Evolutionary conservation across 768 basidiomycete species (phyloP).

Genomic region (Myochromella boudieri): DNA sequence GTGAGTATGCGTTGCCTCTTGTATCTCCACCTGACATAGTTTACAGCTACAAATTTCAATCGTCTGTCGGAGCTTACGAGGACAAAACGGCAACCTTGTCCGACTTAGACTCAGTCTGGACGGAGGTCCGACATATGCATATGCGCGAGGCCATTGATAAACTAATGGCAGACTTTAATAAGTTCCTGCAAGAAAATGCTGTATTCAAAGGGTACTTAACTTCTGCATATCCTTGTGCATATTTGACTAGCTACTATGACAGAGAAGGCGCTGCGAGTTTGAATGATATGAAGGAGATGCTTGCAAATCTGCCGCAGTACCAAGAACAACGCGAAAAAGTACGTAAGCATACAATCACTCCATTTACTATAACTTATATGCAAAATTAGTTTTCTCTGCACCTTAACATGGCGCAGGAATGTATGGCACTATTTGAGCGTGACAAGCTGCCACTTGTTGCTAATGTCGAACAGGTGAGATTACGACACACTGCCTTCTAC

Average conservation of each 20-base stretch:
- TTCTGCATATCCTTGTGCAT: constrained; percentile 19
- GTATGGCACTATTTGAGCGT: constrained; percentile 90
- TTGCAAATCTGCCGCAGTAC: constrained; percentile 91
- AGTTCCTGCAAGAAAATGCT: constrained; percentile 91
- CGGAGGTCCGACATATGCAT: constrained; percentile 92
- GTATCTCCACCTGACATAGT: not conserved
- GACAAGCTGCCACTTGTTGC: constrained; percentile 82
- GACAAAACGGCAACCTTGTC: constrained; percentile 86
- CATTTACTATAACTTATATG: not conserved
- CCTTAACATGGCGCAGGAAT: constrained; percentile 96
- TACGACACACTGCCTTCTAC: constrained; percentile 18
- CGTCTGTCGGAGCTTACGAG: constrained; percentile 81
- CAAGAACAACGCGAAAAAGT: constrained; percentile 96
- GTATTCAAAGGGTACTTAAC: constrained; percentile 94
- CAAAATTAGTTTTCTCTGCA: constrained; percentile 87
- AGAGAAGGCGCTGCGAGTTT: constrained; percentile 83
- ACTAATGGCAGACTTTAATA: constrained; percentile 93
- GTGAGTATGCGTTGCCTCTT: constrained; percentile 47
- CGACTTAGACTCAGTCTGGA: constrained; percentile 90
- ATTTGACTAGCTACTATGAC: constrained; percentile 9
- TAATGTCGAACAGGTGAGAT: constrained; percentile 81
- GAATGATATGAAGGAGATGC: constrained; percentile 99
- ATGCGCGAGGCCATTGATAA: constrained; percentile 99
- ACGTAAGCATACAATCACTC: constrained; percentile 12
- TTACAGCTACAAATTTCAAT: constrained; percentile 88